Percentiles rank a stretch among this genome's conserved stretches.
These are phyloP conservation scores for Protea cynaroides DNA, from an alignment of 164 flowering plant genomes.

Conservation along the genomic window DNA sequence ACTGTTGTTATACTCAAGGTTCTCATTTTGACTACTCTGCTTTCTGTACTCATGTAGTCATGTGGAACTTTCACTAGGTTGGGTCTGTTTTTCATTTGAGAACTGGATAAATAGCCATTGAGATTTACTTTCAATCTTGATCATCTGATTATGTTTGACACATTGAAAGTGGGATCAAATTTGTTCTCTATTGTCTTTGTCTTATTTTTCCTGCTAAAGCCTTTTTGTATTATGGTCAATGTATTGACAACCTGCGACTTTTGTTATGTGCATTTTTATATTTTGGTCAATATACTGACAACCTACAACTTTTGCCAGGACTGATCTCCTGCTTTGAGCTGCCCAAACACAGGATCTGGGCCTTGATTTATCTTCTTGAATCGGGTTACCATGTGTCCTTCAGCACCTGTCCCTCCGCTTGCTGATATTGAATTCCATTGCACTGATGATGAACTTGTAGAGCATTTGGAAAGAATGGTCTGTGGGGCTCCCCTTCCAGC, in stretches of 20 bases:
- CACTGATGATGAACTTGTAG: slow-evolving; percentile 24
- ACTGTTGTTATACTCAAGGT: background rate
- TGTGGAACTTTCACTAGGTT: too few species aligned
- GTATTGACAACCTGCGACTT: background rate
- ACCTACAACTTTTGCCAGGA: too few species aligned
- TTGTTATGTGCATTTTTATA: background rate
- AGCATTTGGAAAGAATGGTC: slow-evolving; percentile 11
- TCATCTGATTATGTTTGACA: too few species aligned
- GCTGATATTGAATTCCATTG: slow-evolving; percentile 17
- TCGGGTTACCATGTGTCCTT: slow-evolving; percentile 26
- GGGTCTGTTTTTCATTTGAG: too few species aligned
- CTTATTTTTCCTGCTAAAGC: too few species aligned
- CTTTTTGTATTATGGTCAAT: background rate
- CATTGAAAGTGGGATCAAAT: too few species aligned
- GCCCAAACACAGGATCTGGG: slow-evolving; percentile 1
- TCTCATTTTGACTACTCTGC: too few species aligned
- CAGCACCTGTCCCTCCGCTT: slow-evolving; percentile 13
- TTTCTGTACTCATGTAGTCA: too few species aligned
- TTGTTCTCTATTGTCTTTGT: too few species aligned
- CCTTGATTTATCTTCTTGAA: background rate
- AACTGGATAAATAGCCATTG: too few species aligned
- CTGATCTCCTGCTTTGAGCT: background rate
- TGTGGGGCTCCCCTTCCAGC: slow-evolving; percentile 30
- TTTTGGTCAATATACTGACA: background rate
- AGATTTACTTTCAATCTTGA: too few species aligned